Evolutionary conservation across 2,329 filamentous ascomycete genomes (phyloP).

Genomic region (Phoma sp.): DNA sequence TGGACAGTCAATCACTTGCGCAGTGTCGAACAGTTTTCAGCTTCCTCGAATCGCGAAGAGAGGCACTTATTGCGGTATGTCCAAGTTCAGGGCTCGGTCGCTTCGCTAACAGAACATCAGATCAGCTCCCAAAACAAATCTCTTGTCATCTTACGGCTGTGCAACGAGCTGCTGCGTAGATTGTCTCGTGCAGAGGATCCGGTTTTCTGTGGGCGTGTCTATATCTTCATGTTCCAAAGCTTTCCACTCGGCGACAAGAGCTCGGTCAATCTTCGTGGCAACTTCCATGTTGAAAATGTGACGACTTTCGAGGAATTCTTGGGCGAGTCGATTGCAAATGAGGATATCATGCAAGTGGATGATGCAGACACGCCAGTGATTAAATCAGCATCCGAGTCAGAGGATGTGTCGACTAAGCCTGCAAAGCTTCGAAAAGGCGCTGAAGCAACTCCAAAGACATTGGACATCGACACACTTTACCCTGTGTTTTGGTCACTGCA

Average conservation of each 20-base stretch:
- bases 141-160: constrained; percentile 87
- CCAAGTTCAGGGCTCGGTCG: not conserved
- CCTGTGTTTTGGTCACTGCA: constrained; percentile 94
- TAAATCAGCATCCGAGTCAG: constrained; percentile 25
- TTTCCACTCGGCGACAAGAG: constrained; percentile 96
- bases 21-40: constrained; percentile 92
- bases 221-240: constrained; percentile 98
- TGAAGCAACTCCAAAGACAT: constrained; percentile 53
- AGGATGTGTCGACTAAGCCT: constrained; percentile 46
- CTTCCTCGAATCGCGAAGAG: constrained; percentile 90
- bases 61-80: constrained; percentile 78
- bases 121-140: constrained; percentile 68
- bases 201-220: constrained; percentile 94
- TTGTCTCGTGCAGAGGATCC: constrained; percentile 96
- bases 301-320: constrained; percentile 76
- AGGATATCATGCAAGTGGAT: constrained; percentile 72
- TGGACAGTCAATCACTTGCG: constrained; percentile 94
- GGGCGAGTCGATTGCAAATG: constrained; percentile 43
- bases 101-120: constrained; percentile 34
- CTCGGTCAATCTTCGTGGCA: constrained; percentile 92
- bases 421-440: constrained; percentile 38
- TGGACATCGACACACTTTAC: constrained; percentile 78
- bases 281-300: constrained; percentile 94
- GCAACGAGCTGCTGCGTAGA: constrained; percentile 91
- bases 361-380: constrained; percentile 40